Evolutionary conservation across 306 rosid genomes (phyloP).

Genomic region (Hippophae gyantsensis): DNA sequence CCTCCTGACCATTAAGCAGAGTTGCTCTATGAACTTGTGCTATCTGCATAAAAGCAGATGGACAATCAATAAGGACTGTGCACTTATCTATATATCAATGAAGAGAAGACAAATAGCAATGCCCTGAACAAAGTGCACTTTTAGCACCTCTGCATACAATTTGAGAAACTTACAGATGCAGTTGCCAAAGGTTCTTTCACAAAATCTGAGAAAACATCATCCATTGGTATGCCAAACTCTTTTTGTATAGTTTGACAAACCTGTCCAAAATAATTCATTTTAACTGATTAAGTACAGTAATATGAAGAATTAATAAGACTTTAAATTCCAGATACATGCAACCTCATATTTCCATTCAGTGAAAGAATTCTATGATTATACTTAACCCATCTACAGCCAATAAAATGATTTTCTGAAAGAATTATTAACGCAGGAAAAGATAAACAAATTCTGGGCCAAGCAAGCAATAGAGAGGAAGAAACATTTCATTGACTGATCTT

Average conservation of each 20-base stretch:
- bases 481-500: no score
- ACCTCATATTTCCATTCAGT: no score
- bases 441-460: no score
- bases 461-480: no score
- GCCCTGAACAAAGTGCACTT: slow-evolving; percentile 11
- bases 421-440: no score
- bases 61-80: slow-evolving; percentile 4
- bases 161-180: slow-evolving; percentile 68
- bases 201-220: slow-evolving; percentile 66
- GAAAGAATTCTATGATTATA: no score
- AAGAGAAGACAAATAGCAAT: slow-evolving; percentile 7
- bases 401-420: no score
- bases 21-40: slow-evolving; percentile 98
- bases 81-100: not conserved
- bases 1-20: slow-evolving; percentile 78
- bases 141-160: slow-evolving; percentile 21
- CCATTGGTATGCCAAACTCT: slow-evolving; percentile 85
- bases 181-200: slow-evolving; percentile 79
- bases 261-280: slow-evolving; percentile 37
- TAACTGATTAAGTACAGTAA: slow-evolving; percentile 10
- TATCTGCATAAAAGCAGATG: slow-evolving; percentile 50
- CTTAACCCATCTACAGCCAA: no score
- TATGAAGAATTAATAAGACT: no score
- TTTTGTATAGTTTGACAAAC: slow-evolving; percentile 56
- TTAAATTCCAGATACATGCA: no score